A percentile compares a stretch with the other conserved stretches of the same genome.
phyloP scores from a whole-genome alignment of 2,329 filamentous ascomycete genomes.

The Hymenoscyphus scutula region DNA sequence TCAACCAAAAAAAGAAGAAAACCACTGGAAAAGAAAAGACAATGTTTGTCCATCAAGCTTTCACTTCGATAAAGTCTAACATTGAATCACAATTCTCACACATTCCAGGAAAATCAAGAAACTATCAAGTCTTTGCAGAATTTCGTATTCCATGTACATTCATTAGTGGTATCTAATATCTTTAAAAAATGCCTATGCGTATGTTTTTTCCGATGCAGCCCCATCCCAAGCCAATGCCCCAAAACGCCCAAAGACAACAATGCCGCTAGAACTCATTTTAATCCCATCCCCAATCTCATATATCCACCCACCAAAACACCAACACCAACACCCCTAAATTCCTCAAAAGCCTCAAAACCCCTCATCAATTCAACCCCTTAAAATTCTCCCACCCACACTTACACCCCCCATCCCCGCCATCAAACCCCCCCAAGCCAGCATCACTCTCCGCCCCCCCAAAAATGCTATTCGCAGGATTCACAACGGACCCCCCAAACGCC shows the following conservation, averaged over 20 bases:
- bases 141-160: too few relatives aligned
- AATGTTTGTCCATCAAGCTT: too few relatives aligned
- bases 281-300: neutral
- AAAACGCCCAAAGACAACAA: neutral
- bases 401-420: constrained; percentile 63
- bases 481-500: constrained; percentile 47
- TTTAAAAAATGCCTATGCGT: neutral
- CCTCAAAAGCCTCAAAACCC: too few relatives aligned
- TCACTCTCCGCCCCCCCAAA: constrained; percentile 40
- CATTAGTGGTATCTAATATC: too few relatives aligned
- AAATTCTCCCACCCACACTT: constrained; percentile 59
- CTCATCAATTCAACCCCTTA: constrained; percentile 18
- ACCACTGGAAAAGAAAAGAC: too few relatives aligned
- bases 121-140: too few relatives aligned
- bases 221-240: neutral
- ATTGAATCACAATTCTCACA: too few relatives aligned
- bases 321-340: too few relatives aligned
- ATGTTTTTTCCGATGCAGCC: neutral
- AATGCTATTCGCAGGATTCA: constrained; percentile 49
- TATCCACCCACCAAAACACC: neutral
- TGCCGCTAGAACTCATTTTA: neutral
- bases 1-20: too few relatives aligned
- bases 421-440: constrained; percentile 54
- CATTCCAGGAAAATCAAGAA: too few relatives aligned
- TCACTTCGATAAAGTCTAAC: too few relatives aligned